Base-by-base conservation (phyloP, 129 eudicot genomes). In the Daucus carota region DNA sequence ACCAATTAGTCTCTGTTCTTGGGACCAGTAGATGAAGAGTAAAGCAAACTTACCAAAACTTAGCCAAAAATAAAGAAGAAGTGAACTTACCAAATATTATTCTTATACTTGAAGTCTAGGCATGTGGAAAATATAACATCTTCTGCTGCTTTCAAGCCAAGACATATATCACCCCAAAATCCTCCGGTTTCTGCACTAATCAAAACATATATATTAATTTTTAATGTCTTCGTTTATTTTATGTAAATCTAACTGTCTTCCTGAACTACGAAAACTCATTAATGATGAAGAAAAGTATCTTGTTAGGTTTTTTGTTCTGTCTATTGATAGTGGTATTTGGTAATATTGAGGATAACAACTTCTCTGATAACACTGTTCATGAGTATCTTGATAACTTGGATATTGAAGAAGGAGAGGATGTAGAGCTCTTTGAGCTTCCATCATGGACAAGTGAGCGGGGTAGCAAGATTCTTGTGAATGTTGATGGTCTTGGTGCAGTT, bases 131-230 rank as follows among this genome's bases (percentile, higher is more conserved):
- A 76, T 88, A 38, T 72, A 48, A 38, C 86, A 80, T 81, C 78
- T 94, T 85, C 92, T 85, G 84, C 74, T 83, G 86, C 97, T 94
- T 94, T 62, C 86, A 94, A 94, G 97, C 90, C 85, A 94, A 91
- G 99, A 79, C 90, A 89, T 81, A 81, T 62, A 76, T 34, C 65
- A 79, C 89, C 76, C 68, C 68, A 83, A 88, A 86, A 76, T 29
- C 62, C 76, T 71, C 80, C 86, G 79, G 83, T 85, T 84, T 79
- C 72, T 73, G 44, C 82, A 80, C 80, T 91, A 84, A 90, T 74
- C 81, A 73, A 62, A 73, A 63, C 78, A 87, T 83, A 87, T 84
- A 88, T 77, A 82, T 81, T 80, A 80, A 81, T 82, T 74, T 82
- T 77, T 43, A 60, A 73, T 84, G 81, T 69, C 85, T 85, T 73